A percentile compares a stretch with the other conserved stretches of the same genome.
phyloP scores from a whole-genome alignment of 2,329 filamentous ascomycete genomes.

The Pseudogymnoascus sp. region DNA sequence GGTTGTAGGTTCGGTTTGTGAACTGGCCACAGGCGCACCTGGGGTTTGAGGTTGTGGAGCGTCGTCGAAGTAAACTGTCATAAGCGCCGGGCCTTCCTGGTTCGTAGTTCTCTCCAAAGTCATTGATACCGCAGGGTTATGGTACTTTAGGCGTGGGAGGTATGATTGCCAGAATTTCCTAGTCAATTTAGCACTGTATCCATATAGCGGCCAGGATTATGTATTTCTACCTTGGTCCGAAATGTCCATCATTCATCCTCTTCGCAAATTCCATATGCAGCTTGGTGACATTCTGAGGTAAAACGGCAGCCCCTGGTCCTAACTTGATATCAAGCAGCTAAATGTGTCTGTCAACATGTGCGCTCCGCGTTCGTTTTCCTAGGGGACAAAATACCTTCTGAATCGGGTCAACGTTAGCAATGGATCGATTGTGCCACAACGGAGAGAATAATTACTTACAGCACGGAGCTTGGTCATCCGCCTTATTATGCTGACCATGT shows the following conservation, averaged over 20 bases:
- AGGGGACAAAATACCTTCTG: constrained; percentile 25
- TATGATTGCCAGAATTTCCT: constrained; percentile 85
- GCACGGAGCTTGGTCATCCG: constrained; percentile 67
- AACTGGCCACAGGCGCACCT: constrained; percentile 26
- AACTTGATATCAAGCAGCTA: constrained; percentile 68
- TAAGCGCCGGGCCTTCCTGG: constrained; percentile 46
- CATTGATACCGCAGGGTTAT: constrained; percentile 82
- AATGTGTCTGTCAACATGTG: constrained; percentile 17
- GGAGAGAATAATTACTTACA: constrained; percentile 41
- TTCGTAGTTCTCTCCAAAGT: constrained; percentile 62
- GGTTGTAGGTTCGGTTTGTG: constrained; percentile 31
- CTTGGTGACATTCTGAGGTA: constrained; percentile 67
- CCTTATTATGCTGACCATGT: constrained; percentile 51
- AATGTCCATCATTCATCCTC: constrained; percentile 56
- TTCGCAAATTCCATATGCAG: constrained; percentile 67
- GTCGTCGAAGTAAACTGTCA: constrained; percentile 57
- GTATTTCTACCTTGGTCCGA: constrained; percentile 57
- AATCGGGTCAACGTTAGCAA: constrained; percentile 16
- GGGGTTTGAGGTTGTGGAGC: constrained; percentile 40
- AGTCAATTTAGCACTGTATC: constrained; percentile 18
- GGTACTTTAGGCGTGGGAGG: constrained; percentile 83
- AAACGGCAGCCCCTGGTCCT: constrained; percentile 73
- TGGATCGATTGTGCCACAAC: constrained; percentile 13
- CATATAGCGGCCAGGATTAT: not conserved
- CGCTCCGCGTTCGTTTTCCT: not conserved